Conservation (phyloP, 148 eudicot species). For the Rhododendron henanense region DNA sequence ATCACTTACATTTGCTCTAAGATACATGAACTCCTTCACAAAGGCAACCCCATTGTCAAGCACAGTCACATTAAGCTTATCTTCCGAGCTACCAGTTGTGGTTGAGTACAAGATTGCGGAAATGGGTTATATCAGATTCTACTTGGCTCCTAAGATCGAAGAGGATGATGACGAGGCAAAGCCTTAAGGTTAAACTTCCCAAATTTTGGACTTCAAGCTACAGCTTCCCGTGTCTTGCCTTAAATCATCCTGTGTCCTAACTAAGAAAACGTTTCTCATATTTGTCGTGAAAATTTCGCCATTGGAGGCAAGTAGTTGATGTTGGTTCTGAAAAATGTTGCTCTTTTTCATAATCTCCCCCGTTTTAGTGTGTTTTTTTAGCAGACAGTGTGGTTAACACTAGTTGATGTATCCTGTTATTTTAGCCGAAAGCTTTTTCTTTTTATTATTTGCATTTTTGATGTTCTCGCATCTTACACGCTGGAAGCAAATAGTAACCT, state of each 20-base stretch:
- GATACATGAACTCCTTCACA: constrained; percentile 59
- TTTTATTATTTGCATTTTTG: neutral
- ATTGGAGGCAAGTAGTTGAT: neutral
- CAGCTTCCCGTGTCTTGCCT: neutral
- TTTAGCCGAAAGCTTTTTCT: neutral
- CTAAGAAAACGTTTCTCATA: neutral
- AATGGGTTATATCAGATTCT: constrained; percentile 66
- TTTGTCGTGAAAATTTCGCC: neutral
- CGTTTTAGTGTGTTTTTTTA: neutral
- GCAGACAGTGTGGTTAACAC: neutral
- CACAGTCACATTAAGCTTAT: constrained; percentile 60
- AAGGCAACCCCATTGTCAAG: constrained; percentile 57
- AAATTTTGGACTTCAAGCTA: neutral
- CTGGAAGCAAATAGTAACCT: neutral
- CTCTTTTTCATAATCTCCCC: neutral
- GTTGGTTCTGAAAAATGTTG: neutral
- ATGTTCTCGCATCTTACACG: neutral
- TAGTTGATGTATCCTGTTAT: neutral
- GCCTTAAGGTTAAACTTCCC: constrained; percentile 4
- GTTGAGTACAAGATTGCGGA: constrained; percentile 74
- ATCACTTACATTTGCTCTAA: constrained; percentile 56
- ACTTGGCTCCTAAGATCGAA: constrained; percentile 73
- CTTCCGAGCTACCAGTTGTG: constrained; percentile 58
- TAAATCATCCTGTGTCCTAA: neutral
- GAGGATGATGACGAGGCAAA: constrained; percentile 48